Base-by-base conservation (phyloP, 768 basidiomycete species). In the Mycena amicta region DNA sequence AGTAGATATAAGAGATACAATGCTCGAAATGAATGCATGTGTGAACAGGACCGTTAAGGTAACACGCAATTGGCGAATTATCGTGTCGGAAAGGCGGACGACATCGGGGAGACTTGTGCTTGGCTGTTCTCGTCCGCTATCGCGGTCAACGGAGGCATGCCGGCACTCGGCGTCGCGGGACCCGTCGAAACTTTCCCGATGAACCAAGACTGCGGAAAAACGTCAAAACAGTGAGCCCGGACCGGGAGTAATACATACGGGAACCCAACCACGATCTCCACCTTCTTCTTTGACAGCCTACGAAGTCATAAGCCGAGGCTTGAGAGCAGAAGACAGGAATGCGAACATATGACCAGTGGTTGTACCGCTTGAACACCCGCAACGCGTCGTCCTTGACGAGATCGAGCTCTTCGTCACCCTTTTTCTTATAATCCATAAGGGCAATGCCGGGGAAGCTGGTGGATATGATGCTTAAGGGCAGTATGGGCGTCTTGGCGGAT, bases 381-480 rank as follows among this genome's bases (percentile, higher is more conserved):
- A 99, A 68, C 22, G 84, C 76, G 69, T 98, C 93, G 64, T 95
- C 95, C 71, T 96, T 97, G 50, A 81, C 83, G 40, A 98, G 76
- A 65, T 92, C 88, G 58, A 98, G 76, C 73, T 98, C 96, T 64
- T 97, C 95, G 3, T 92, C 90, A 1, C 94, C 95, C 67, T 94
- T 92, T 75, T 91, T 91, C 73, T 85, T 86, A 73, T 97, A 98
- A 66, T 98, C 94, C 95, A 95, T 98, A 67, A 98, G 75, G 1
- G 94, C 95, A 57, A 98, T 80, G 28, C 95, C 97, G 6, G 97
- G 95, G 79, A 96, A 98, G 69, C 94, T 95, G 13, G 95, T 95
- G n/a, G 92, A 95, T 59, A 98, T 88, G 69, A 99, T 97, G 75
- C 88, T 90, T 57, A 90, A 71, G 0, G 95, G 95, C 45, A 94